A percentile compares a stretch with the other conserved stretches of the same genome.
Conservation (phyloP, 1,139 yeast species). For the Magnusiomyces suaveolens region DNA sequence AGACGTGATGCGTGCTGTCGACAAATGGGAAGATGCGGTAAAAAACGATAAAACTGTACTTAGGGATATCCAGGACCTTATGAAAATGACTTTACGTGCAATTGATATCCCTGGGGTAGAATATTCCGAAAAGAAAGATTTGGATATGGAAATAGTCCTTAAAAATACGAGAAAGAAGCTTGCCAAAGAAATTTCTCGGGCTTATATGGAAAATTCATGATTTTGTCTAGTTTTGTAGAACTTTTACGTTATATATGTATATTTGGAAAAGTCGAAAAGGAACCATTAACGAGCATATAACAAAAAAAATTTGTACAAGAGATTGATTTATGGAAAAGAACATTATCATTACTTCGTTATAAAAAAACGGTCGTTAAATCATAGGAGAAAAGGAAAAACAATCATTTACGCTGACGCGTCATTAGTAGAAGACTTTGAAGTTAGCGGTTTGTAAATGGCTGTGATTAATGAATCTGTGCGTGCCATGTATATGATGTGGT, state of each 20-base stretch:
- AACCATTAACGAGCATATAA: too few species aligned
- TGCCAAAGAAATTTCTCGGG: slow-evolving; percentile 22
- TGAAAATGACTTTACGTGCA: neutral
- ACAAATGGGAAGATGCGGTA: slow-evolving; percentile 37
- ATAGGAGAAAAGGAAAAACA: neutral
- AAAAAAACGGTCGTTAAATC: too few species aligned
- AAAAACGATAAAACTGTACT: neutral
- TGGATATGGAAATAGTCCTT: slow-evolving; percentile 9
- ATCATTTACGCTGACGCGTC: neutral
- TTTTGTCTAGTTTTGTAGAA: too few species aligned
- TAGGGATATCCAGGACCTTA: neutral
- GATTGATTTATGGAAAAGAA: too few species aligned
- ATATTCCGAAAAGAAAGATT: neutral
- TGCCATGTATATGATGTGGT: slow-evolving; percentile 6
- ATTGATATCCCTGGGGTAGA: slow-evolving; percentile 2
- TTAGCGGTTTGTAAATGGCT: slow-evolving; percentile 9
- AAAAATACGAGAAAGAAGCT: slow-evolving; percentile 17
- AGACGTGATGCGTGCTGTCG: slow-evolving; percentile 41
- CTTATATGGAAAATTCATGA: slow-evolving; percentile 21
- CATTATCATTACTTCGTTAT: neutral
- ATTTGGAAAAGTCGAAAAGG: neutral
- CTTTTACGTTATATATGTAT: too few species aligned
- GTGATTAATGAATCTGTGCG: slow-evolving; percentile 8
- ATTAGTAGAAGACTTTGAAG: neutral
- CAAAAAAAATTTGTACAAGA: too few species aligned